Evolutionary conservation across 2,329 filamentous ascomycete genomes (phyloP), one percentile per base, ranked within the genome.

Genomic region (Fusarium beomiforme): DNA sequence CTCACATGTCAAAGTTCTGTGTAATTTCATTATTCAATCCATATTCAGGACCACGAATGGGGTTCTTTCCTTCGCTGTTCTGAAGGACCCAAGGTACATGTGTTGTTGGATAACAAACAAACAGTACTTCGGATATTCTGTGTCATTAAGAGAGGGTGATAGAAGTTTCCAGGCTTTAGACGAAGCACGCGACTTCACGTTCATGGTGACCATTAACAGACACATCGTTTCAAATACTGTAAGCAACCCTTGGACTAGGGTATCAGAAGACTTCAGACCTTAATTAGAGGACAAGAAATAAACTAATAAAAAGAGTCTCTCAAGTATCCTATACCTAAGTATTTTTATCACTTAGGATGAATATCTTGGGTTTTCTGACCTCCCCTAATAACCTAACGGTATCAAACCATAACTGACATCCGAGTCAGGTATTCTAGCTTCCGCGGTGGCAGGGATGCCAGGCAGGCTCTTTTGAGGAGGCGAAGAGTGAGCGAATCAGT

Each of bases 401-500:
- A 50, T 39, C 47, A 26, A 51, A n/a, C 47, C 33, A 37, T 39
- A n/a, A 26, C 47, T 37, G 33, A 16, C 47, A 39, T 39, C 31
- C 19, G 39, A 62, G 60, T 66, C 55, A 57, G 55, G 43, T 60
- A 62, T 41, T 44, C 23, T 34, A 39, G 29, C 36, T 34, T 64
- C 21, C n/a, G 41, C 17, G 54, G 43, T 50, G 59, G 62, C 44
- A 51, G 44, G 55, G 36, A 36, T 34, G 19, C 21, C n/a, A 23
- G 42, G 37, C 39, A 59, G 54, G 54, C 44, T 42, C 62, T 50
- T 44, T 43, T 12, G 44, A 55, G 49, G 65, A 54, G 59, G 64
- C 53, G 31, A 71, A 71, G 62, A 56, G 31, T 69, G 59, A 69
- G 47, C 63, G 63, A 71, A 69, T 69, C 68, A 71, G 42, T 50